These are phyloP conservation scores for Trichoderma arundinaceum DNA, from an alignment of 2,329 filamentous ascomycete genomes.

Conservation along the genomic window DNA sequence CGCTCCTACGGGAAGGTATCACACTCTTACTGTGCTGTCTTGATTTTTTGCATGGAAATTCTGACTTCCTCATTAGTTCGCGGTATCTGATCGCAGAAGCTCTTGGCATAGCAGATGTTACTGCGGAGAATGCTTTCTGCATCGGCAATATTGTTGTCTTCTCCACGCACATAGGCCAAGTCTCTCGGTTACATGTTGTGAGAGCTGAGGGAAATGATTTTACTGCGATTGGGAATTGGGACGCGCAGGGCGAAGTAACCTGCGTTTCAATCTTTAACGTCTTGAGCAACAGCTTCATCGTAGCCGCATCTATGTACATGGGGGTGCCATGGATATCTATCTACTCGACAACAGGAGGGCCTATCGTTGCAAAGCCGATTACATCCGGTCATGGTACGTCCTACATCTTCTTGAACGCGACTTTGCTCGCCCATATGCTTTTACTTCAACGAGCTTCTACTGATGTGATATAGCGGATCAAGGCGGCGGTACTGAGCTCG, in stretches of 20 bases:
- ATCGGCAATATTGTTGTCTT: conserved; percentile 49
- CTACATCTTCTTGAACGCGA: not conserved
- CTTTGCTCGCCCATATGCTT: too few species aligned
- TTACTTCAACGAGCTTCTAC: not conserved
- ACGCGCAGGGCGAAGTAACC: conserved; percentile 55
- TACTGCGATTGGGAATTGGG: conserved; percentile 40
- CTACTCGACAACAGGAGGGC: conserved; percentile 39
- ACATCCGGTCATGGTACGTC: conserved; percentile 29
- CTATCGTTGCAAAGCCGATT: conserved; percentile 34
- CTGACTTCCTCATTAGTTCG: conserved; percentile 36
- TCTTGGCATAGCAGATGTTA: conserved; percentile 38
- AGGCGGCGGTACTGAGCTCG: conserved; percentile 34
- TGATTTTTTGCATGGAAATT: not conserved
- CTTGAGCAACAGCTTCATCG: conserved; percentile 39
- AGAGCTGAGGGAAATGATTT: conserved; percentile 45
- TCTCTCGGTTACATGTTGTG: conserved; percentile 50
- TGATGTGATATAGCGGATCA: conserved; percentile 1
- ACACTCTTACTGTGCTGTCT: not conserved
- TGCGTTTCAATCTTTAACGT: conserved; percentile 49
- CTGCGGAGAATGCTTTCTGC: conserved; percentile 53
- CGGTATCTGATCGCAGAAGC: conserved; percentile 44
- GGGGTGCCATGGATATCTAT: conserved; percentile 45
- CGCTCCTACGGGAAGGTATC: conserved; percentile 45
- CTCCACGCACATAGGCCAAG: conserved; percentile 47
- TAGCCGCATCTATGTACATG: conserved; percentile 45